These are phyloP conservation scores for Moesziomyces parantarcticus DNA, from an alignment of 1,284 basidiomycete genomes.

Conservation along the genomic window DNA sequence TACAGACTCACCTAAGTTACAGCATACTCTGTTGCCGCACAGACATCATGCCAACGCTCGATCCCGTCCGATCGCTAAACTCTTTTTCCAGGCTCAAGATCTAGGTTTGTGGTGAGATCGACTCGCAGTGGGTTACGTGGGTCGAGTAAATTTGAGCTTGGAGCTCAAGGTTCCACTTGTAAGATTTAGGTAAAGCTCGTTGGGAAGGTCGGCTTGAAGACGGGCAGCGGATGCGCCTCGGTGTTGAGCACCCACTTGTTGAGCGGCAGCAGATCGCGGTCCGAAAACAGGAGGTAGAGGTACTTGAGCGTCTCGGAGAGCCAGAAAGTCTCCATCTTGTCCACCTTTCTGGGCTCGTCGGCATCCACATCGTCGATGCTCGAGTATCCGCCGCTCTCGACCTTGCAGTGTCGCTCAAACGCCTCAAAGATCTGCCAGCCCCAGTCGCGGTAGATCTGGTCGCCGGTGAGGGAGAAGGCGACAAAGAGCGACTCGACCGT, in stretches of 20 bases:
- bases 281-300: constrained; percentile 87
- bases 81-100: too few species aligned
- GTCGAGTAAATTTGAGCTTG: too few species aligned
- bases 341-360: constrained; percentile 75
- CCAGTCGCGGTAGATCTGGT: constrained; percentile 81
- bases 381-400: constrained; percentile 83
- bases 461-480: constrained; percentile 84
- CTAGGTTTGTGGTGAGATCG: too few species aligned
- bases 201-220: constrained; percentile 55
- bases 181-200: constrained; percentile 34
- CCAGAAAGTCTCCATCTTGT: constrained; percentile 87
- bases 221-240: constrained; percentile 69
- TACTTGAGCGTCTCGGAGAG: constrained; percentile 93
- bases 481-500: constrained; percentile 93
- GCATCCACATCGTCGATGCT: constrained; percentile 80
- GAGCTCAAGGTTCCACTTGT: too few species aligned
- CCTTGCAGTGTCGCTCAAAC: constrained; percentile 82
- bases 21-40: too few species aligned
- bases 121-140: too few species aligned
- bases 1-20: too few species aligned
- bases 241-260: constrained; percentile 85
- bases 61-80: too few species aligned
- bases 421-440: constrained; percentile 92
- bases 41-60: too few species aligned
- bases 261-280: constrained; percentile 75